Evolutionary conservation across 2,329 filamentous ascomycete species (phyloP).

Genomic region (Erysiphe pulchra): DNA sequence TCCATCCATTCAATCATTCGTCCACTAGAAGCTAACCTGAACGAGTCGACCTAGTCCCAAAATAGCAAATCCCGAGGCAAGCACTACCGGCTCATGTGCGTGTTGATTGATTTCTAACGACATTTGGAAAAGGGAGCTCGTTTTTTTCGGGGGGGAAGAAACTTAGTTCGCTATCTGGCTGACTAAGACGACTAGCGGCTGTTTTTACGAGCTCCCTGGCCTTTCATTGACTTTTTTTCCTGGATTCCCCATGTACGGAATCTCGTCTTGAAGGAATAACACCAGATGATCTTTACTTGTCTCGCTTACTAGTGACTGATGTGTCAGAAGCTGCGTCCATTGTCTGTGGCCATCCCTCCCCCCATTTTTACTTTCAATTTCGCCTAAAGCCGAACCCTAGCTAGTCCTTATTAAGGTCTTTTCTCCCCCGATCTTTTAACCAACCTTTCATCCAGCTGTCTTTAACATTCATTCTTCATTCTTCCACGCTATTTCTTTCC

Average conservation of each 20-base stretch:
- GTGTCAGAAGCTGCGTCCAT: not conserved
- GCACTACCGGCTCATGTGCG: too few species aligned
- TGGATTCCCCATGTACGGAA: not conserved
- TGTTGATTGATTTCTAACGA: too few species aligned
- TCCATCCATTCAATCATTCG: too few species aligned
- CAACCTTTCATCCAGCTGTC: not conserved
- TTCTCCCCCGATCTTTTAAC: not conserved
- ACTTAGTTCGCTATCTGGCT: too few species aligned
- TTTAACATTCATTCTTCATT: not conserved
- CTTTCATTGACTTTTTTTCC: not conserved
- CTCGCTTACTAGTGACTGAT: not conserved
- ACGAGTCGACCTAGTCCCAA: too few species aligned
- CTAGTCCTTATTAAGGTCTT: conserved; percentile 1
- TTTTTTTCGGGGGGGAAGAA: too few species aligned
- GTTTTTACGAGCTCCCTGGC: too few species aligned
- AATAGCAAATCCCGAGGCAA: too few species aligned
- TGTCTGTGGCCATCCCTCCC: not conserved
- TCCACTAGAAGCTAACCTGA: too few species aligned
- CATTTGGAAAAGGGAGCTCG: too few species aligned
- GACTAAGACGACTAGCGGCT: too few species aligned
- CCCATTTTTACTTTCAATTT: not conserved
- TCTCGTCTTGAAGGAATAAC: not conserved
- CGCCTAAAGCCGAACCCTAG: conserved; percentile 1
- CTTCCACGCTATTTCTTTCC: not conserved
- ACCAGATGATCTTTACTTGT: not conserved